A percentile compares a stretch with the other conserved stretches of the same genome.
Evolutionary conservation across 805 yeast genomes (phyloP).

Genomic region (Saccharomycopsis microspora): DNA sequence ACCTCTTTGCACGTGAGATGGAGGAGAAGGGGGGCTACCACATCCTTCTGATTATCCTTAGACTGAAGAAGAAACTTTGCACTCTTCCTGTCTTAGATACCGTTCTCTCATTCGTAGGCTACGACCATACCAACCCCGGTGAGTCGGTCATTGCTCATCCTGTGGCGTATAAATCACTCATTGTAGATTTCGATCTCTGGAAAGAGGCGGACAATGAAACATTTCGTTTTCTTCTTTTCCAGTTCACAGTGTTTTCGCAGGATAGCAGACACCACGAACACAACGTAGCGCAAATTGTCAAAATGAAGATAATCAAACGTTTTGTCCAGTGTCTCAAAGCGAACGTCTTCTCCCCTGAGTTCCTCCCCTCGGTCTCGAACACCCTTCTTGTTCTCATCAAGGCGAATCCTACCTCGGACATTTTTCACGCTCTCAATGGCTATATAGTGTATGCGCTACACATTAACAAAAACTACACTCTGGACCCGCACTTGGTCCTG

Average conservation of each 20-base stretch:
- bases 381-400: conserved; percentile 30
- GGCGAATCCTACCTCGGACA: conserved; percentile 42
- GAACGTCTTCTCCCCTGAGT: conserved; percentile 25
- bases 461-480: conserved; percentile 21
- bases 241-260: conserved; percentile 42
- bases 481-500: conserved; percentile 24
- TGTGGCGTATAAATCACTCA: conserved; percentile 42
- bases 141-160: conserved; percentile 49
- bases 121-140: conserved; percentile 35
- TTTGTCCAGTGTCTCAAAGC: conserved; percentile 21
- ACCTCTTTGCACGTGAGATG: conserved; percentile 45
- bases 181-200: conserved; percentile 58
- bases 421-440: conserved; percentile 38
- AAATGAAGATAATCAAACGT: conserved; percentile 35
- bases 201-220: conserved; percentile 30
- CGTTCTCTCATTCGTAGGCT: conserved; percentile 45
- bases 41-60: conserved; percentile 41
- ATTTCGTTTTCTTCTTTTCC: conserved; percentile 42
- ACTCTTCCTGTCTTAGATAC: conserved; percentile 35
- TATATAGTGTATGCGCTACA: conserved; percentile 39
- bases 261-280: conserved; percentile 38
- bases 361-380: conserved; percentile 27
- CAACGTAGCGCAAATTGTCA: conserved; percentile 41
- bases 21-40: conserved; percentile 52
- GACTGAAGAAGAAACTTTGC: conserved; percentile 27